Conservation (phyloP, 169 alveolate species). For the Cytauxzoon felis region DNA sequence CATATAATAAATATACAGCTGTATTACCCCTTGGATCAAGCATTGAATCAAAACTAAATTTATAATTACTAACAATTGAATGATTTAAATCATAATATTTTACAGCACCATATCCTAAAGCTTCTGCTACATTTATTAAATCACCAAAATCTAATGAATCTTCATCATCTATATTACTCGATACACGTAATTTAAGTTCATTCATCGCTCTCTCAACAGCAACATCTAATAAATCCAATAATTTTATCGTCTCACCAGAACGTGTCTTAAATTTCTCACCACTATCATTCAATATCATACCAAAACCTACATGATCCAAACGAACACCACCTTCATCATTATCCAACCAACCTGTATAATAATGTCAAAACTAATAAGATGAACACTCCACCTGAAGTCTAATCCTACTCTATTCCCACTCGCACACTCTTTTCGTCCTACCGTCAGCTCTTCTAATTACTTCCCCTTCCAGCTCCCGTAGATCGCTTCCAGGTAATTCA, state of each 20-base stretch:
- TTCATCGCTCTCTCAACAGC: constrained; percentile 91
- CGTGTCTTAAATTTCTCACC: constrained; percentile 96
- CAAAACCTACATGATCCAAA: constrained; percentile 95
- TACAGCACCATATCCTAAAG: constrained; percentile 95
- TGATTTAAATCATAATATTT: constrained; percentile 96
- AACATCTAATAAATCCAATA: constrained; percentile 92
- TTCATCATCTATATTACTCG: constrained; percentile 66
- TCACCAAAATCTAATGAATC: constrained; percentile 47
- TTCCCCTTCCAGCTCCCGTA: no score
- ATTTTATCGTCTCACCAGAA: constrained; percentile 90
- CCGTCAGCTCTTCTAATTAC: no score
- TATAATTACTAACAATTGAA: constrained; percentile 90
- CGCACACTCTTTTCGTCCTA: no score
- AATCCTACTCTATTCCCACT: no score
- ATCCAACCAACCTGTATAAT: constrained; percentile 70
- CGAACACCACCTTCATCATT: constrained; percentile 71
- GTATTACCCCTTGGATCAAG: constrained; percentile 98
- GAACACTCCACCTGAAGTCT: no score
- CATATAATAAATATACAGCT: constrained; percentile 92
- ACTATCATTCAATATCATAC: constrained; percentile 90
- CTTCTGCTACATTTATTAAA: constrained; percentile 55
- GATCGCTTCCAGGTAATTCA: no score
- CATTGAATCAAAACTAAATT: constrained; percentile 95
- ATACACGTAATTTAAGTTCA: constrained; percentile 79
- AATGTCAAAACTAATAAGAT: no score